phyloP scores from a whole-genome alignment of 2,329 filamentous ascomycete genomes.

The Neocucurbitaria cava region DNA sequence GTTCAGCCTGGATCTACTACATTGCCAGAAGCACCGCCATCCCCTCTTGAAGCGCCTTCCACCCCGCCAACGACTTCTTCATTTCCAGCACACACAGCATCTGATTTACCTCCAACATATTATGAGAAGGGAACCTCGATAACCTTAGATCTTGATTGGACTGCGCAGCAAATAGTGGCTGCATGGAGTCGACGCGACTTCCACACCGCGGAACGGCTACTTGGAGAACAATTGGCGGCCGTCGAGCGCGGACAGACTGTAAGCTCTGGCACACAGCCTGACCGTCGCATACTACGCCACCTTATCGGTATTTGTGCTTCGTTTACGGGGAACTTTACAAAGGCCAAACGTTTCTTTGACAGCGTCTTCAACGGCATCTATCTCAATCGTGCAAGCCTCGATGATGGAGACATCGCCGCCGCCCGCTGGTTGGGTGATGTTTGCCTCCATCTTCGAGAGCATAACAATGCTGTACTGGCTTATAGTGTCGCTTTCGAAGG shows the following conservation, averaged over 20 bases:
- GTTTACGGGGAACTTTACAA: constrained; percentile 33
- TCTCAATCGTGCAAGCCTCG: constrained; percentile 23
- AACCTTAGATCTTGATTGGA: constrained; percentile 25
- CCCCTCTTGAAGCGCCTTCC: neutral
- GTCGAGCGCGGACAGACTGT: constrained; percentile 35
- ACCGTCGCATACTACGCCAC: constrained; percentile 34
- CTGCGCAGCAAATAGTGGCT: constrained; percentile 23
- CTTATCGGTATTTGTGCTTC: constrained; percentile 38
- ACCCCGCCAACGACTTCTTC: neutral
- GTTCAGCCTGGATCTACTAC: neutral
- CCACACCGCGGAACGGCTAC: constrained; percentile 17
- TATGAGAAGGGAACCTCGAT: constrained; percentile 8
- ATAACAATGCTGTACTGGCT: constrained; percentile 35
- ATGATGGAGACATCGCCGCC: constrained; percentile 43
- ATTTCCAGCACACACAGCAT: neutral
- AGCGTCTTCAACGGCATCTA: constrained; percentile 33
- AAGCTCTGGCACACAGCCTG: constrained; percentile 27
- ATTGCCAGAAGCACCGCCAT: neutral
- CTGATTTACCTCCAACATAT: constrained; percentile 9
- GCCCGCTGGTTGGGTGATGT: constrained; percentile 43
- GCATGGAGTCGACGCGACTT: constrained; percentile 33
- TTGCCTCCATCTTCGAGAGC: constrained; percentile 38
- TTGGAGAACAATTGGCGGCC: constrained; percentile 34
- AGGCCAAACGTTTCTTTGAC: constrained; percentile 40
- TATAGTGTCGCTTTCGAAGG: constrained; percentile 40